Evolutionary conservation across 345 rosid species (phyloP).

Genomic region (Erucastrum elatum): DNA sequence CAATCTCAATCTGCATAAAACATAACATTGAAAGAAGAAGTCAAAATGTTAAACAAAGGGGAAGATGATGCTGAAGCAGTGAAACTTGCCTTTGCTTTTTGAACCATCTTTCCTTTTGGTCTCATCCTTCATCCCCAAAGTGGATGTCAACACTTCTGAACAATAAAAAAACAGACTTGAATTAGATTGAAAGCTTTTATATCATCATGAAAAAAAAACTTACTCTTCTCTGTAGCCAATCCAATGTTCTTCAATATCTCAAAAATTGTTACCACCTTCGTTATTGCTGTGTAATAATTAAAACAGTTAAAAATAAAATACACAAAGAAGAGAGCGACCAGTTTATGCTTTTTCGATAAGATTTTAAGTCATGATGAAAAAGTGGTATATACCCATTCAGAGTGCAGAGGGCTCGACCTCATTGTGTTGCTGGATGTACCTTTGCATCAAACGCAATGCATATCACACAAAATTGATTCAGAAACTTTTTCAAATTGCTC

Average conservation of each 20-base stretch:
- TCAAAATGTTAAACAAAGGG: no score
- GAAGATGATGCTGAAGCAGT: no score
- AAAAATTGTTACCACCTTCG: slow-evolving; percentile 77
- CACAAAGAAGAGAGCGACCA: background rate
- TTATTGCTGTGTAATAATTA: slow-evolving; percentile 48
- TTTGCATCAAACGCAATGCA: slow-evolving; percentile 45
- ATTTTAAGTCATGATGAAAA: background rate
- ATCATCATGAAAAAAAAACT: background rate
- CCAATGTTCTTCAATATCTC: slow-evolving; percentile 94
- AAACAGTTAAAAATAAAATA: background rate
- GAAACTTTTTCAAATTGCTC: background rate
- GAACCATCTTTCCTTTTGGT: slow-evolving; percentile 63
- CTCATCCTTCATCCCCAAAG: slow-evolving; percentile 62
- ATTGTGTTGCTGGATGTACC: slow-evolving; percentile 80
- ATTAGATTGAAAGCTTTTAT: background rate
- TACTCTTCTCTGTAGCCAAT: slow-evolving; percentile 81
- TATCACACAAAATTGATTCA: no score
- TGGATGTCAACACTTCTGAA: slow-evolving; percentile 80
- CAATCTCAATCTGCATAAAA: no score
- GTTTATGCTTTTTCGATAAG: background rate
- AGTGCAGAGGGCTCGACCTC: slow-evolving; percentile 95
- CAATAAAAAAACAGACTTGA: background rate
- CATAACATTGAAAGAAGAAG: no score
- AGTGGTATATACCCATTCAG: slow-evolving; percentile 68
- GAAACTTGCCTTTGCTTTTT: slow-evolving; percentile 75